Evolutionary conservation across 192 early-diverging fungal genomes (phyloP).

Genomic region (Coemansia sp.): DNA sequence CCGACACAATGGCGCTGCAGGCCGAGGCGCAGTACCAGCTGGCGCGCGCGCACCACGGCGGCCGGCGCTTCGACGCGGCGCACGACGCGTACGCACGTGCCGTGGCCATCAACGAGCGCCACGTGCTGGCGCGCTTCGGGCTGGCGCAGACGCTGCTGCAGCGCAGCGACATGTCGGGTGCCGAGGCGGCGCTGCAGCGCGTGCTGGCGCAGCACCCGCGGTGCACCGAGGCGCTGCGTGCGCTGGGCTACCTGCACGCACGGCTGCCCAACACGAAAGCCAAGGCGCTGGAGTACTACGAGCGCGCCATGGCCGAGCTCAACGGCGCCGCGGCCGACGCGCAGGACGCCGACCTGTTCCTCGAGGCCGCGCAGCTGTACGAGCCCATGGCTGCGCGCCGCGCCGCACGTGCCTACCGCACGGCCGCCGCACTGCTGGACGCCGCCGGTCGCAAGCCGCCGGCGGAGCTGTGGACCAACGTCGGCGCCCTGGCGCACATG

Average conservation of each 20-base stretch:
- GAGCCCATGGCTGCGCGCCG: slow-evolving; percentile 56
- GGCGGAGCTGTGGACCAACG: slow-evolving; percentile 80
- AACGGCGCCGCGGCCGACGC: slow-evolving; percentile 39
- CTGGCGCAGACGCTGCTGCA: slow-evolving; percentile 73
- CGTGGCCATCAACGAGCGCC: slow-evolving; percentile 62
- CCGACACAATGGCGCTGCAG: slow-evolving; percentile 55
- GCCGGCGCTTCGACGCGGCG: slow-evolving; percentile 68
- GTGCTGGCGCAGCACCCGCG: slow-evolving; percentile 58
- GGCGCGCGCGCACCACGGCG: slow-evolving; percentile 56
- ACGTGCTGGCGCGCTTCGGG: slow-evolving; percentile 69
- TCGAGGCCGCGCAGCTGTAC: slow-evolving; percentile 64
- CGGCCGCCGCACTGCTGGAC: slow-evolving; percentile 25
- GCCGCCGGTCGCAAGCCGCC: slow-evolving; percentile 33
- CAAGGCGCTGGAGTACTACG: slow-evolving; percentile 65
- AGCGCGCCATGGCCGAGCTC: slow-evolving; percentile 59
- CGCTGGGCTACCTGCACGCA: slow-evolving; percentile 62
- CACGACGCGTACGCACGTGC: slow-evolving; percentile 66
- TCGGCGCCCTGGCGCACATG: slow-evolving; percentile 75
- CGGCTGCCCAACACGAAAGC: slow-evolving; percentile 60
- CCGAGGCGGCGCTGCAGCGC: slow-evolving; percentile 56
- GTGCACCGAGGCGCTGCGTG: slow-evolving; percentile 64
- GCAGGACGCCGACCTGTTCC: slow-evolving; percentile 52
- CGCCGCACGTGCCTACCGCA: slow-evolving; percentile 49
- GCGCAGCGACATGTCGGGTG: slow-evolving; percentile 40
- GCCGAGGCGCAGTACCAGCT: slow-evolving; percentile 63